Base-by-base conservation (phyloP, 371 early-diverging fungal species). In the Massospora cicadina region DNA sequence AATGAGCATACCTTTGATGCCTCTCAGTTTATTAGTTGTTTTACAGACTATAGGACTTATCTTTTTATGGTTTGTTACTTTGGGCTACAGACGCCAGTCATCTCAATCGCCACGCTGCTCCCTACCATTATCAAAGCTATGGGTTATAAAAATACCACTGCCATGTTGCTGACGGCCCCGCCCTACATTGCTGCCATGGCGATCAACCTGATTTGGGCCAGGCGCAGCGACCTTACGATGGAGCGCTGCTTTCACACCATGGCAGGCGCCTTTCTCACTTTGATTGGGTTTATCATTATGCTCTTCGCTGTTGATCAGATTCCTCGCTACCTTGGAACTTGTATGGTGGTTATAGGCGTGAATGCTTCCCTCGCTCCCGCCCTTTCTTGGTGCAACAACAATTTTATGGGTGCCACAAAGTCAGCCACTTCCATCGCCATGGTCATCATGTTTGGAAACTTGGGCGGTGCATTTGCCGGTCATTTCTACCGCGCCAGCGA, bases 361-460 rank as follows among this genome's bases (percentile, higher is more conserved):
- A 63, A 67, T 0, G 66, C 71, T 0, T 56, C 58, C 0, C 57
- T 65, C 0, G 33, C 67, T 10, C 54, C 69, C 23, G n/a, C 69
- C 33, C 58, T 63, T 2, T 68, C 71, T 0, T 72, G 70, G 72
- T 75, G 79, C 62, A 71, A 76, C 13, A 77, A 73, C 68, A 83
- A 81, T 27, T 73, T 80, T 43, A 79, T 79, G 64, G 82, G 81
- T 0, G 75, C 79, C 59, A 80, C 80, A 23, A 85, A 82, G 65
- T 72, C 81, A 26, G 79, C 76, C 60, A 76, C 76, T 21, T 80
- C 78, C 0, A 72, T 72, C 1, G 82, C 78, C 1, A 69, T 79
- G 54, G 75, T 80, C 27, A 74, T 81, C 53, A 75, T 78, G 3
- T 71, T 81, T 54, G 85, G 84, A 31, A 83, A 81, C 29, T 68